These are phyloP conservation scores for Globisporangium paroecandrum DNA, from an alignment of 352 stramenopile genomes.

Conservation along the genomic window DNA sequence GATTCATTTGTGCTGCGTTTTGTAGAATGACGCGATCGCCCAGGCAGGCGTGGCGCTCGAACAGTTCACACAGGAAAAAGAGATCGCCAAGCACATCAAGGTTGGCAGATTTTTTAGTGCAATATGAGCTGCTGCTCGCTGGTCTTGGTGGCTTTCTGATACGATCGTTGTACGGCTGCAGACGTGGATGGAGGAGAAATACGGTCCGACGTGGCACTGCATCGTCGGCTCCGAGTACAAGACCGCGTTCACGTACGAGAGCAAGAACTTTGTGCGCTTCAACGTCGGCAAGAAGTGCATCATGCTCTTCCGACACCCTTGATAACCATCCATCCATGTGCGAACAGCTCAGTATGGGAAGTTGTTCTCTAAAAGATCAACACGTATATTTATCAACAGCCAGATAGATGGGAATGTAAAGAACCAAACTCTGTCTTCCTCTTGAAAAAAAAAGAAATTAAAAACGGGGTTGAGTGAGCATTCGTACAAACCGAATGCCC, in stretches of 20 bases:
- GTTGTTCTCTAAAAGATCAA: neutral
- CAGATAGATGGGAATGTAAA: too few species aligned
- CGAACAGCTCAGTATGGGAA: neutral
- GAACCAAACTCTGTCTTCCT: neutral
- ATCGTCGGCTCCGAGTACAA: constrained; percentile 80
- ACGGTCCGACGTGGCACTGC: constrained; percentile 67
- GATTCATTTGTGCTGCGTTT: neutral
- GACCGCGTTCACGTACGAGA: constrained; percentile 69
- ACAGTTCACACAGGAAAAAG: constrained; percentile 75
- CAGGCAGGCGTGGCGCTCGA: constrained; percentile 68
- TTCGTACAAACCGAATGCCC: neutral
- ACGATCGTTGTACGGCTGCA: constrained; percentile 9
- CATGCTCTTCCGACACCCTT: constrained; percentile 75
- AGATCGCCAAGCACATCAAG: constrained; percentile 67
- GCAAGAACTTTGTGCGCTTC: constrained; percentile 85
- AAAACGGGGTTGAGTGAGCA: neutral
- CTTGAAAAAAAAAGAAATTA: constrained; percentile 2
- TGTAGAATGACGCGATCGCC: constrained; percentile 58
- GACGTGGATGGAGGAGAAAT: constrained; percentile 51
- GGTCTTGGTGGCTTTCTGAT: neutral
- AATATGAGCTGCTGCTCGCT: neutral
- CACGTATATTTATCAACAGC: constrained; percentile 9
- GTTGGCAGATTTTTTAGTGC: constrained; percentile 10
- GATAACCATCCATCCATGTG: neutral
- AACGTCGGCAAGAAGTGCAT: constrained; percentile 86